phyloP scores from a whole-genome alignment of 352 stramenopile genomes.

The Phytophthora europaea region DNA sequence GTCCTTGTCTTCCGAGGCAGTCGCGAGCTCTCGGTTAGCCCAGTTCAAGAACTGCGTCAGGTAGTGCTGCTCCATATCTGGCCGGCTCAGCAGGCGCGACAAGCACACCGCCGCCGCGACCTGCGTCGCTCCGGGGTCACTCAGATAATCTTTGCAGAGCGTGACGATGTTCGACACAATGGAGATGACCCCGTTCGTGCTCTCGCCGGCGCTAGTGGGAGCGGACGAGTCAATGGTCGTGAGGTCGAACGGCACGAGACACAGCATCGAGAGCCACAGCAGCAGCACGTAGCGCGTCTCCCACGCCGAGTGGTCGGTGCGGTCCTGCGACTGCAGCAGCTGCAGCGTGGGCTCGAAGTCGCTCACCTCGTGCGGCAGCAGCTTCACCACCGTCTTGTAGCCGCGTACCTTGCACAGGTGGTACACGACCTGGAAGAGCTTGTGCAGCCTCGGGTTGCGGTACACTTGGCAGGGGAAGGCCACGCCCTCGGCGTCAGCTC shows the following conservation, averaged over 20 bases:
- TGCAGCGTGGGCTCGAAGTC: conserved; percentile 97
- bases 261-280: conserved; percentile 98
- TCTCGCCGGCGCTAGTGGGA: conserved; percentile 5
- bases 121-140: conserved; percentile 87
- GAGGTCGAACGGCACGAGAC: conserved; percentile 98
- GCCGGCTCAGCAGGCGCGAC: conserved; percentile 93
- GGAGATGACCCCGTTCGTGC: conserved; percentile 42
- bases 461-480: conserved; percentile 87
- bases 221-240: conserved; percentile 95
- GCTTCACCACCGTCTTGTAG: conserved; percentile 96
- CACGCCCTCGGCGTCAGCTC: conserved; percentile 17
- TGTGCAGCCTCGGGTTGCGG: conserved; percentile 78
- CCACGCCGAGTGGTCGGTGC: conserved; percentile 74
- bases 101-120: conserved; percentile 96
- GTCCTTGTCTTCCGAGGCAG: conserved; percentile 38
- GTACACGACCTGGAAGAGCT: conserved; percentile 95
- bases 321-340: conserved; percentile 90
- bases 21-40: conserved; percentile 74
- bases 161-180: conserved; percentile 87
- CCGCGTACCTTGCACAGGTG: conserved; percentile 97
- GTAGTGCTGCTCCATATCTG: conserved; percentile 95
- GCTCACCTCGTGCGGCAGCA: conserved; percentile 96
- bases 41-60: conserved; percentile 94
- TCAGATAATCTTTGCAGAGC: conserved; percentile 89
- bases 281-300: conserved; percentile 92